phyloP scores from a whole-genome alignment of 495 filamentous ascomycete genomes.

The Penicillium roqueforti region DNA sequence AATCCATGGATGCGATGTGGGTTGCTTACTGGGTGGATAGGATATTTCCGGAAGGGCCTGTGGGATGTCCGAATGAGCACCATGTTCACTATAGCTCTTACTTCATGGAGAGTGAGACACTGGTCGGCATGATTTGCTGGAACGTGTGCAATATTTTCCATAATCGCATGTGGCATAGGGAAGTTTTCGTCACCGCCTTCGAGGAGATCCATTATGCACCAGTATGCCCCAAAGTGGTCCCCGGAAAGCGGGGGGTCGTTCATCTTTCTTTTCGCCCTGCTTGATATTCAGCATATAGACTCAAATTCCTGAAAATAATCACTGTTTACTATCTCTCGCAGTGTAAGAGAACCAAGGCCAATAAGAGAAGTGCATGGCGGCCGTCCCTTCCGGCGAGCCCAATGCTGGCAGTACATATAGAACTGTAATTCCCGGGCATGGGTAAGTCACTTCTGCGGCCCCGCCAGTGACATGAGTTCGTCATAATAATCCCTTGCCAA shows the following conservation, averaged over 20 bases:
- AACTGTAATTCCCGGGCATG: neutral
- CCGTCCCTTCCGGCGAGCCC: neutral
- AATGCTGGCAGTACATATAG: neutral
- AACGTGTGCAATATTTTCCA: slow-evolving; percentile 6
- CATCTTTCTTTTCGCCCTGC: neutral
- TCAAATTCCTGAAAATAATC: neutral
- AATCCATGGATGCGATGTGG: neutral
- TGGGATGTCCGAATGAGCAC: slow-evolving; percentile 1
- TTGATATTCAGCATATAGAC: neutral
- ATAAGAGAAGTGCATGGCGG: neutral
- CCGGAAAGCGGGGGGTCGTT: neutral
- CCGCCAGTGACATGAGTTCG: neutral
- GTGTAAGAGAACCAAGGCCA: neutral
- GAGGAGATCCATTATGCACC: neutral
- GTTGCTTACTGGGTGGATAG: slow-evolving; percentile 7
- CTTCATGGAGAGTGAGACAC: slow-evolving; percentile 2
- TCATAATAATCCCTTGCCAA: neutral
- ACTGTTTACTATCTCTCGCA: neutral
- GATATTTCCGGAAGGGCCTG: neutral
- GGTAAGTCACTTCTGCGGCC: neutral
- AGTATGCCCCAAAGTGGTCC: neutral
- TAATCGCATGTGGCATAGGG: slow-evolving; percentile 11
- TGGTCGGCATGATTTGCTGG: neutral
- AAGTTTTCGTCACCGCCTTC: neutral
- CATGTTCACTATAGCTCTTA: slow-evolving; percentile 4